Conservation (phyloP, 2,329 filamentous ascomycete genomes). For the Magnaporthiopsis incrustans region DNA sequence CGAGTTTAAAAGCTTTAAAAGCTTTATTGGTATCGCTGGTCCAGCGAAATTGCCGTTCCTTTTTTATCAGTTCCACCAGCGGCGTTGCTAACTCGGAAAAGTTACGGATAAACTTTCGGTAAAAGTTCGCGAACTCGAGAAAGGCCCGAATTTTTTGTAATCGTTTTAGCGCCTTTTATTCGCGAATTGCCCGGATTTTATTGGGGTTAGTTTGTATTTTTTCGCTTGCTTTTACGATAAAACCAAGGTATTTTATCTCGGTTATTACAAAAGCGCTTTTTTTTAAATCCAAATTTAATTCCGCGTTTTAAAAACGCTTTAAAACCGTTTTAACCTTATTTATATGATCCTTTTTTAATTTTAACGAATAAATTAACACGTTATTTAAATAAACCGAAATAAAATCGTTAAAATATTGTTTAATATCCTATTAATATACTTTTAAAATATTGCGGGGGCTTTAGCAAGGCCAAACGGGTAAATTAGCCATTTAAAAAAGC, state of each 20-base stretch:
- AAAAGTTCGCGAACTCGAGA: no score
- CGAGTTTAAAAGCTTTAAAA: no score
- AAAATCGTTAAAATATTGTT: neutral
- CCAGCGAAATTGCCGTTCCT: no score
- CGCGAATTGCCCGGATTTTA: neutral
- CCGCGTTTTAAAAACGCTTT: neutral
- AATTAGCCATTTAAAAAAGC: neutral
- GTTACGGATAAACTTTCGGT: no score
- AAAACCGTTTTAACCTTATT: neutral
- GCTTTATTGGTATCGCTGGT: no score
- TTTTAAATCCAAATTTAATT: neutral
- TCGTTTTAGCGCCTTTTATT: neutral
- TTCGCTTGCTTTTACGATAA: neutral
- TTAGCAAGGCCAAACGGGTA: no score
- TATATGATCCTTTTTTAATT: neutral
- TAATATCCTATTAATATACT: no score
- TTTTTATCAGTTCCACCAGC: no score
- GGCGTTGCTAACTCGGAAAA: no score
- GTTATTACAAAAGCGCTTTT: neutral
- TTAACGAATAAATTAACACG: neutral
- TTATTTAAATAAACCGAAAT: neutral
- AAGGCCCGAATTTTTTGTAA: no score
- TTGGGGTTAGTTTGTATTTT: neutral
- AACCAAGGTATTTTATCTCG: neutral
- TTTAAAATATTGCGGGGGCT: no score